Evolutionary conservation across 495 filamentous ascomycete species (phyloP), one percentile per base, ranked within the genome.

Genomic region (Polyplosphaeria fusca): DNA sequence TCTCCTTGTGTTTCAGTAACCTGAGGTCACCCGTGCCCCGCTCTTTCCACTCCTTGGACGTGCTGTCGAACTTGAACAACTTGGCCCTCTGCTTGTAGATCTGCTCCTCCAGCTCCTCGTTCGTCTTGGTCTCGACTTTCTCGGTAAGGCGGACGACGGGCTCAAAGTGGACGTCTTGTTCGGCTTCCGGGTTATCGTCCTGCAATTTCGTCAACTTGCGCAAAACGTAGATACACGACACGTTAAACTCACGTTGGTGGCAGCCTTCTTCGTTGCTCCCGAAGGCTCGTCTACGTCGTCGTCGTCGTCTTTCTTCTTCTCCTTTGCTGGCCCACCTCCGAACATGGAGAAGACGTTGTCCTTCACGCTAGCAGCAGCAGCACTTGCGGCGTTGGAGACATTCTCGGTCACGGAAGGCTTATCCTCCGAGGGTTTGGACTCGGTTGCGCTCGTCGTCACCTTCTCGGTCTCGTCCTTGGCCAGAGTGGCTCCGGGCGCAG

Each of bases 11-110:
- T 83, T 96, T 99, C 68, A 99, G 78, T 68, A 99, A 77, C 68
- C 91, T 82, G 56, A 99, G 91, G 67, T 96, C 91, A 64, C 94
- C 94, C 52, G 93, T 97, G 47, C 94, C 94, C 69, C 94, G 87
- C 81, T 99, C 94, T 82, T 97, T 99, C 94, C 94, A 99, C 76
- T 96, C 93, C 72, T 87, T 83, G 60, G 77, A 77, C 5, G 95
- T 89, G 45, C 85, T 79, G 72, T 95, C 87, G 72, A 96, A 99
- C 77, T 89, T 89, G 86, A 99, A 99, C 50, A 99, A 85, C 82
- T 99, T 99, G 70, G 94, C 94, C 60, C 91, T 87, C 94, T 97
- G 96, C 84, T 96, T 97, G 82, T 97, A 97, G 22, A 80, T 76
- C 77, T 96, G 88, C 77, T 96, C 91, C 78, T 99, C 92, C 45